A percentile compares a stretch with the other conserved stretches of the same genome.
Conservation (phyloP, 2,329 filamentous ascomycete species). For the Decorospora gaudefroyi region DNA sequence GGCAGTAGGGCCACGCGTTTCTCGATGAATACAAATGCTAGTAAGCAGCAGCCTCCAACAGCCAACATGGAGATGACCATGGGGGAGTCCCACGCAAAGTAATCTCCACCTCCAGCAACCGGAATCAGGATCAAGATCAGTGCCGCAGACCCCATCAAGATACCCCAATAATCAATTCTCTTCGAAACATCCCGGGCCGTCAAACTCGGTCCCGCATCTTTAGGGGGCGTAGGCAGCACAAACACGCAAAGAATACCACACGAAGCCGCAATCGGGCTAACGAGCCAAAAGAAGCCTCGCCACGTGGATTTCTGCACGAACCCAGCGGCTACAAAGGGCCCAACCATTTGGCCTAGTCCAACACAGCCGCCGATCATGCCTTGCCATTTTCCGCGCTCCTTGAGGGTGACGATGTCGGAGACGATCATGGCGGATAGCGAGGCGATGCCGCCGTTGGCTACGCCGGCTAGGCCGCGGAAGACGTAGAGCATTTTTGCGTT, state of each 20-base stretch:
- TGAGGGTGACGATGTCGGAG: slow-evolving; percentile 44
- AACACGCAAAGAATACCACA: slow-evolving; percentile 20
- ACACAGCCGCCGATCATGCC: slow-evolving; percentile 38
- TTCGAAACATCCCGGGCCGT: slow-evolving; percentile 50
- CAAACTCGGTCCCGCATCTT: slow-evolving; percentile 54
- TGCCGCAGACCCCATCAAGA: slow-evolving; percentile 59
- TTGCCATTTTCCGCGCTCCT: slow-evolving; percentile 47
- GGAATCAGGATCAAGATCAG: slow-evolving; percentile 67
- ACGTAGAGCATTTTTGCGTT: slow-evolving; percentile 64
- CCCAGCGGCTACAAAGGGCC: slow-evolving; percentile 33
- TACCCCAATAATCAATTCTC: slow-evolving; percentile 64
- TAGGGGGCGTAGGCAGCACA: slow-evolving; percentile 49
- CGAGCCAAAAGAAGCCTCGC: slow-evolving; percentile 30
- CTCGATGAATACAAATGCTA: slow-evolving; percentile 60
- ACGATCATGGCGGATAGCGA: slow-evolving; percentile 47
- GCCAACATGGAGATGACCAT: slow-evolving; percentile 64
- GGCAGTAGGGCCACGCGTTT: slow-evolving; percentile 61
- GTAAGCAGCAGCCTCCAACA: slow-evolving; percentile 53
- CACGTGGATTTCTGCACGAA: slow-evolving; percentile 28
- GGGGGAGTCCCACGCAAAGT: slow-evolving; percentile 61
- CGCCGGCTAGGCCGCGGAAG: slow-evolving; percentile 62
- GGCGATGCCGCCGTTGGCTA: slow-evolving; percentile 65
- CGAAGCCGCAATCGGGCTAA: slow-evolving; percentile 22
- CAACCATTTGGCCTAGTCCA: slow-evolving; percentile 32
- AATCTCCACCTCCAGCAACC: slow-evolving; percentile 63